These are phyloP conservation scores for Barbarea vulgaris DNA, from an alignment of 345 rosid genomes.

Conservation along the genomic window DNA sequence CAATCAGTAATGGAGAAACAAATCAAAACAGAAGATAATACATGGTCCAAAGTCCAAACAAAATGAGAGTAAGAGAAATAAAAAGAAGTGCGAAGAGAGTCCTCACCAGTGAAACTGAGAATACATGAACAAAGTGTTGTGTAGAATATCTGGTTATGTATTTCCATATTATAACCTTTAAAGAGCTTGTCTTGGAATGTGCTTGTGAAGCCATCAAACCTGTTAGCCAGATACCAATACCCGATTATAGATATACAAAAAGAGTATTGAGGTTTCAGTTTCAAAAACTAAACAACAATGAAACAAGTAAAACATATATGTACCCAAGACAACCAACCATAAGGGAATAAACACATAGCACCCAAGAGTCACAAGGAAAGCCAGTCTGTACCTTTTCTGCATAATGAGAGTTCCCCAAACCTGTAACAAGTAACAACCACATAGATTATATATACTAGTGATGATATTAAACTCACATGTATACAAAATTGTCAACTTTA, in stretches of 20 bases:
- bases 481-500: no score
- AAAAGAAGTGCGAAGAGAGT: no score
- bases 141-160: no score
- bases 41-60: no score
- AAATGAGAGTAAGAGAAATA: no score
- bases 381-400: constrained; percentile 90
- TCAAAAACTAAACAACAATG: not conserved
- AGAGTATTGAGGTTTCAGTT: not conserved
- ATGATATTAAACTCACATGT: not conserved
- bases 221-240: constrained; percentile 35
- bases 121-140: no score
- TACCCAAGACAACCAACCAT: constrained; percentile 98
- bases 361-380: constrained; percentile 87
- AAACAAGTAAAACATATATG: constrained; percentile 16
- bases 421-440: constrained; percentile 44
- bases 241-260: not conserved
- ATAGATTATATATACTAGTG: not conserved
- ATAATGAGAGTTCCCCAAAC: constrained; percentile 89
- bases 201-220: constrained; percentile 99
- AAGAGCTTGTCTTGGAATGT: constrained; percentile 94
- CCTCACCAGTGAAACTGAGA: no score
- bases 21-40: no score
- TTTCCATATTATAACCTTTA: no score
- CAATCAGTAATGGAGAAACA: no score
- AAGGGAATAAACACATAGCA: constrained; percentile 83